These are phyloP conservation scores for Apiospora sp. DNA, from an alignment of 2,329 filamentous ascomycete species.

Conservation along the genomic window DNA sequence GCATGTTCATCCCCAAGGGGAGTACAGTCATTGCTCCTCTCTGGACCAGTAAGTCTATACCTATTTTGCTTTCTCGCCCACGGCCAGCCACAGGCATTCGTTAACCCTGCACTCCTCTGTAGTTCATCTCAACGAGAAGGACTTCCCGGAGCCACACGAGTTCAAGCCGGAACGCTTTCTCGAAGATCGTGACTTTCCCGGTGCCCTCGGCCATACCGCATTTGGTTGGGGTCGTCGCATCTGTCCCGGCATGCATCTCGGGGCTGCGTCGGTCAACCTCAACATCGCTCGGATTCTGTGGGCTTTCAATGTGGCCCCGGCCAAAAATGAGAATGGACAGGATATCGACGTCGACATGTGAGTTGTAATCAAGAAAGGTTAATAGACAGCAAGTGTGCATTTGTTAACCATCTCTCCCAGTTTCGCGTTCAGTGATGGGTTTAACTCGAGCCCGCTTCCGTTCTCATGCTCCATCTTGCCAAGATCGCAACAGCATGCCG, in stretches of 20 bases:
- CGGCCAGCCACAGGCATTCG: constrained; percentile 37
- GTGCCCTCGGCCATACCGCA: constrained; percentile 44
- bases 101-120: constrained; percentile 58
- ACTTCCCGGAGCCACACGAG: constrained; percentile 50
- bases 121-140: constrained; percentile 46
- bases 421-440: constrained; percentile 51
- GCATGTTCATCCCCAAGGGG: constrained; percentile 54
- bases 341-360: constrained; percentile 50
- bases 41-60: constrained; percentile 49
- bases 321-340: constrained; percentile 38
- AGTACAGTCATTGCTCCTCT: constrained; percentile 52
- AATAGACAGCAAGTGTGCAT: not conserved
- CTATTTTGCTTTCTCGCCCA: not conserved
- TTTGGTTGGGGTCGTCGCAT: constrained; percentile 52
- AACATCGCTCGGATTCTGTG: constrained; percentile 59
- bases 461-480: constrained; percentile 50
- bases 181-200: constrained; percentile 30
- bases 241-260: constrained; percentile 57
- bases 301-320: constrained; percentile 55
- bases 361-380: constrained; percentile 29
- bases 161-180: constrained; percentile 40
- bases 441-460: constrained; percentile 51
- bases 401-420: constrained; percentile 32
- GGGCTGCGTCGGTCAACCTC: constrained; percentile 55
- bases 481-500: constrained; percentile 42